These are phyloP conservation scores for Pythium folliculosum DNA, from an alignment of 352 stramenopile species.

Conservation along the genomic window DNA sequence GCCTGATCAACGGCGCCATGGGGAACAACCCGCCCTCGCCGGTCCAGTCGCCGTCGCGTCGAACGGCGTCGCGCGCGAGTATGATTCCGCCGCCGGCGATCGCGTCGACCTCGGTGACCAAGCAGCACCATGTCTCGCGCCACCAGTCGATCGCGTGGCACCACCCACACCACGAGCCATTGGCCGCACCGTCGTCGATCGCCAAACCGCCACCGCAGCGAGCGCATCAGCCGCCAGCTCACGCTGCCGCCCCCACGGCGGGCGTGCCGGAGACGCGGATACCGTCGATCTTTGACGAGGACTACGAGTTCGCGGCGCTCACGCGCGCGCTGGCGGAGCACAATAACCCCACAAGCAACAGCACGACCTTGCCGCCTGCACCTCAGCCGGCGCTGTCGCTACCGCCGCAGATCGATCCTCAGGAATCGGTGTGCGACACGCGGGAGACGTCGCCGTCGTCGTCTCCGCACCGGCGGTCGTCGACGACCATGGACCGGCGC, in stretches of 20 bases:
- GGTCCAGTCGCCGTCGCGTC: background rate
- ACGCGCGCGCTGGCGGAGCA: slow-evolving; percentile 23
- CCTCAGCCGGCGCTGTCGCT: background rate
- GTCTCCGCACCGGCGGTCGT: slow-evolving; percentile 9
- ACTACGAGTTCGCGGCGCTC: slow-evolving; percentile 22
- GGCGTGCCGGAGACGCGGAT: background rate
- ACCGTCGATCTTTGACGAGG: slow-evolving; percentile 28
- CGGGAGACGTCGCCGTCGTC: slow-evolving; percentile 12
- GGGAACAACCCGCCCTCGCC: slow-evolving; percentile 12
- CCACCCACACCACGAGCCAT: background rate
- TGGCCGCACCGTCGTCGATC: background rate
- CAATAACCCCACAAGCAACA: slow-evolving; percentile 22
- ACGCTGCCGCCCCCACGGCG: too few relatives aligned
- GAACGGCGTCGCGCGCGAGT: slow-evolving; percentile 9
- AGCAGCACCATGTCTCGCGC: background rate
- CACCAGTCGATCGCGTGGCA: slow-evolving; percentile 3
- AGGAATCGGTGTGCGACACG: background rate
- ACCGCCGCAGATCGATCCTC: slow-evolving; percentile 23
- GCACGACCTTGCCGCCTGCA: background rate
- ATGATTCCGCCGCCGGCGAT: slow-evolving; percentile 29
- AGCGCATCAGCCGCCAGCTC: too few relatives aligned
- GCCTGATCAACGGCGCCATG: slow-evolving; percentile 3
- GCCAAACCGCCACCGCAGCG: background rate
- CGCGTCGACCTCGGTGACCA: background rate
- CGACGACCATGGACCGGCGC: slow-evolving; percentile 10